phyloP scores from a whole-genome alignment of 179 eudicot genomes.

The Silene coronaria region DNA sequence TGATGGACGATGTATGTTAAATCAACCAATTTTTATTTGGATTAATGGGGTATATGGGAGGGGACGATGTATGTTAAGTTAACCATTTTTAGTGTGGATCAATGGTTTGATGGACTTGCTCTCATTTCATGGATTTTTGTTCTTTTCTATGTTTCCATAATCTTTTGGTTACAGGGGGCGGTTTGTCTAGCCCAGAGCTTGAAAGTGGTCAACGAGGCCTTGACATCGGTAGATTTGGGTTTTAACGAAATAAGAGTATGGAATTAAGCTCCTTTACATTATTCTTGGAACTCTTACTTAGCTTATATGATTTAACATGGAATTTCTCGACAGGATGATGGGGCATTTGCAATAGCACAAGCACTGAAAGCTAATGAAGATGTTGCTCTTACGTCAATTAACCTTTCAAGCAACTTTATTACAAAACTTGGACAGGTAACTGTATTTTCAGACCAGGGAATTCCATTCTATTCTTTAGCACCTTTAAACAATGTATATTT shows the following conservation, averaged over 20 bases:
- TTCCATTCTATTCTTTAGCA: background rate
- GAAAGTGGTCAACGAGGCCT: slow-evolving; percentile 80
- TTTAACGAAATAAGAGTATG: slow-evolving; percentile 89
- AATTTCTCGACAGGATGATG: slow-evolving; percentile 53
- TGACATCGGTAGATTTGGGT: slow-evolving; percentile 77
- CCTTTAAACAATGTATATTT: slow-evolving; percentile 1
- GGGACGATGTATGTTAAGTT: background rate
- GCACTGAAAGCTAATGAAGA: slow-evolving; percentile 92
- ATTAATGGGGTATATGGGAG: background rate
- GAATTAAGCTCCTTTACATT: background rate
- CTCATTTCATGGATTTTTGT: background rate
- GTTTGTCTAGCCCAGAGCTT: slow-evolving; percentile 74
- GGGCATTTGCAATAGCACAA: slow-evolving; percentile 86
- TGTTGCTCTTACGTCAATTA: slow-evolving; percentile 58
- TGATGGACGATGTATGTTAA: slow-evolving; percentile 76
- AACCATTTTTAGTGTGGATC: background rate
- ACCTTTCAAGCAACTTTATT: slow-evolving; percentile 71
- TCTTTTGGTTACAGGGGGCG: slow-evolving; percentile 58
- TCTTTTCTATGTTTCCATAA: background rate
- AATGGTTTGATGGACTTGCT: too few species aligned
- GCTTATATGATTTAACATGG: background rate
- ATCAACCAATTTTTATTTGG: background rate
- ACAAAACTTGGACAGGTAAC: slow-evolving; percentile 91
- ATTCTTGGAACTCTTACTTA: background rate
- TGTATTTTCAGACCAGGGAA: background rate